Evolutionary conservation across 805 yeast genomes (phyloP), one percentile per base, ranked within the genome.

Genomic region (Candida coleopterorum): DNA sequence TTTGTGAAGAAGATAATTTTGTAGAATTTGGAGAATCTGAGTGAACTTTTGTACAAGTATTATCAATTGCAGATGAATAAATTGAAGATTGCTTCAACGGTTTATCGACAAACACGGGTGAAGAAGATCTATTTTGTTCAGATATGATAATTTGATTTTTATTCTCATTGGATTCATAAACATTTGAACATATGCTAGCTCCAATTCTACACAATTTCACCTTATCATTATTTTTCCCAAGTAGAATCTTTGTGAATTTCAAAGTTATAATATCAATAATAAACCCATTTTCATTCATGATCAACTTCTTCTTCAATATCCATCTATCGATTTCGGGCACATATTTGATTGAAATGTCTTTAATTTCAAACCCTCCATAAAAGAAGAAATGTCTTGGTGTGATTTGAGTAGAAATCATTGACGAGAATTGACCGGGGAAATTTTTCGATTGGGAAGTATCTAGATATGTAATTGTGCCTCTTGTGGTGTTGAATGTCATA

Each of bases 341-440:
- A 38, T 59, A 53, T 2, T 38, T 37, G 6, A 54, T 57, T 1
- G 55, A 45, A 9, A 48, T 53, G 12, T 48, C 48, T 17, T 44
- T 41, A 15, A 66, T 38, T 36, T 72, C 74, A 51, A 81, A 74
- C 0, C 93, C 94, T n/a, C 90, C 94, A 50, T 75, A 81, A 40
- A 72, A 70, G 44, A 81, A 68, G 11, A 77, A 65, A 47, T 79
- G 79, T 25, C 76, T 57, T n/a, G 68, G 62, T 4, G 84, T 73
- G 4, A 83, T 58, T 37, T 58, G 64, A 7, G 75, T 63, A 12
- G 74, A 67, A 5, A 67, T 48, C 52, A 77, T 59, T 37, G 76
- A 70, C 29, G 74, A 49, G 14, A 81, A 48, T 3, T 79, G 70
- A 3, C 74, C 72, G 0, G 88, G 87, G 2, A 42, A 43, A 11